phyloP scores from a whole-genome alignment of 1,284 basidiomycete species.

The Ganoderma resinaceum region DNA sequence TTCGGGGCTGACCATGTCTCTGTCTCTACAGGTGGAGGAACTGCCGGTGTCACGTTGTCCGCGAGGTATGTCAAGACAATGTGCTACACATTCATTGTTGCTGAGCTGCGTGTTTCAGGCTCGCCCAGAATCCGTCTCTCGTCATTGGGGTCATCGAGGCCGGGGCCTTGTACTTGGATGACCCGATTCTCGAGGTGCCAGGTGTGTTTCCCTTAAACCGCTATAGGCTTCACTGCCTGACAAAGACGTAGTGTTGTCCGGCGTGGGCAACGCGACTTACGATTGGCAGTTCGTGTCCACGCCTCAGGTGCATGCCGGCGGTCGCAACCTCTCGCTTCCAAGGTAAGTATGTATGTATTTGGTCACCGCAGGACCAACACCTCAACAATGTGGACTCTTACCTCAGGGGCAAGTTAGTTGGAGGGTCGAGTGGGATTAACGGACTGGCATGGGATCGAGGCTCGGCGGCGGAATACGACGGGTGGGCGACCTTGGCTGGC shows the following conservation, averaged over 20 bases:
- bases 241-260: not conserved
- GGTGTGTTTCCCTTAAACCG: not conserved
- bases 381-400: not conserved
- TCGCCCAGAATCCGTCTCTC: not conserved
- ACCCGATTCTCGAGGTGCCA: slow-evolving; percentile 14
- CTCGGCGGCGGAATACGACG: slow-evolving; percentile 11
- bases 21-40: slow-evolving; percentile 12
- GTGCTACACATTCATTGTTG: not conserved
- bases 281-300: slow-evolving; percentile 13
- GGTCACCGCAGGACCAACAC: too few species aligned
- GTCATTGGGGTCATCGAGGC: slow-evolving; percentile 26
- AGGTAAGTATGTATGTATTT: not conserved
- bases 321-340: slow-evolving; percentile 5
- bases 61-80: not conserved
- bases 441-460: slow-evolving; percentile 11
- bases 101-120: not conserved
- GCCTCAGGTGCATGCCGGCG: not conserved
- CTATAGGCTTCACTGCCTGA: not conserved
- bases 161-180: slow-evolving; percentile 18
- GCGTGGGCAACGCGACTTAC: slow-evolving; percentile 4
- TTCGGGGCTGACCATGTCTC: not conserved
- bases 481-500: not conserved
- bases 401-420: slow-evolving; percentile 7
- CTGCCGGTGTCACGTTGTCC: slow-evolving; percentile 8
- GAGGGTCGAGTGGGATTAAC: slow-evolving; percentile 16